Conservation (phyloP, 257 asterid species). For the Solanum pimpinellifolium region DNA sequence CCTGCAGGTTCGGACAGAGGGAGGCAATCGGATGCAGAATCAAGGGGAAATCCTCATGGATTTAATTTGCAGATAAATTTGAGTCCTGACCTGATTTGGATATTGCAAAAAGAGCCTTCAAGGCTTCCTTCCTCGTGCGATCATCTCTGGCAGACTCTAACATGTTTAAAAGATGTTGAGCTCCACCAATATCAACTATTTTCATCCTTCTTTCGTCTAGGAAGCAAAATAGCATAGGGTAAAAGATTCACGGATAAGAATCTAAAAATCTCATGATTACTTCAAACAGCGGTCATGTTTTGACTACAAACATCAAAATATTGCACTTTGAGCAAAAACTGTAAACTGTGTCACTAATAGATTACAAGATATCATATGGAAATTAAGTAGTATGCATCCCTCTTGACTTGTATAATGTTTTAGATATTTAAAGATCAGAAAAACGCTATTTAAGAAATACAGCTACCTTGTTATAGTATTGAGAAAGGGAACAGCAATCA, state of each 20-base stretch:
- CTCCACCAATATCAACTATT: conserved; percentile 70
- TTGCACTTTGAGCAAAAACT: conserved; percentile 1
- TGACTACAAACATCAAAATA: neutral
- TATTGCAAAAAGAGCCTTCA: conserved; percentile 84
- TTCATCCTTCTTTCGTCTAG: conserved; percentile 75
- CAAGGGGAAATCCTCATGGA: neutral
- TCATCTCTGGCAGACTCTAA: conserved; percentile 78
- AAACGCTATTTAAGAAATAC: neutral
- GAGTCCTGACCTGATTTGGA: conserved; percentile 62
- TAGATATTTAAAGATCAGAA: neutral
- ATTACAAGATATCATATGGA: neutral
- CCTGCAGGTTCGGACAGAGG: neutral
- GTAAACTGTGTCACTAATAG: neutral
- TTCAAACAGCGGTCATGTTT: neutral
- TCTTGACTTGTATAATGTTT: neutral
- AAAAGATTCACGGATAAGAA: neutral
- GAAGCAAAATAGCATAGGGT: neutral
- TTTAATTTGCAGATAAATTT: neutral
- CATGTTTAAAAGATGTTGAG: conserved; percentile 46
- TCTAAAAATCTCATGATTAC: neutral
- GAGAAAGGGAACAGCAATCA: neutral
- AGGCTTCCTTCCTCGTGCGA: conserved; percentile 66
- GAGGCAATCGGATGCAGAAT: neutral
- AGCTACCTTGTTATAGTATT: neutral
- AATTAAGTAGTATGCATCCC: neutral